Conservation (phyloP, 306 rosid species). For the Quercus bicolor region DNA sequence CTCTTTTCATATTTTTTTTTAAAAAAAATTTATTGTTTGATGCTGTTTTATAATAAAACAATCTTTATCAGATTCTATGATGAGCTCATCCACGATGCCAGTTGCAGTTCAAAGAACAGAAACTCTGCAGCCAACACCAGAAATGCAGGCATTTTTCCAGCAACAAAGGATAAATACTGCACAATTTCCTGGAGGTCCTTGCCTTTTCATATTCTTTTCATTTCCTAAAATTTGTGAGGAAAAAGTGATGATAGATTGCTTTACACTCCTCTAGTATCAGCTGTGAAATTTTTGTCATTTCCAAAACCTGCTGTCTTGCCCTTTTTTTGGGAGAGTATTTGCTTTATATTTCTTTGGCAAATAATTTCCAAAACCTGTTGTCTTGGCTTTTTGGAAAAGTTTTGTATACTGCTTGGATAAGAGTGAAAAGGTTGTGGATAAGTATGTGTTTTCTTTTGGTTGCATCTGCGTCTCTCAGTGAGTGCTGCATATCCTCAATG, state of each 20-base stretch:
- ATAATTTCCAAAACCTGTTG: not conserved
- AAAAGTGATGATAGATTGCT: not conserved
- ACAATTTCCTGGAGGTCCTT: slow-evolving; percentile 54
- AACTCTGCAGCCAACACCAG: slow-evolving; percentile 30
- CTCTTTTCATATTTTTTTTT: not conserved
- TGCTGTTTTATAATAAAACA: slow-evolving; percentile 20
- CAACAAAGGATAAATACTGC: slow-evolving; percentile 36
- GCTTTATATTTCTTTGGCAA: not conserved
- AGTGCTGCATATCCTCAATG: not conserved
- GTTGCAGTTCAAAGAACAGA: slow-evolving; percentile 31
- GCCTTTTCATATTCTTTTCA: not conserved
- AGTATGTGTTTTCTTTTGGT: not conserved
- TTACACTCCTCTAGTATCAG: not conserved
- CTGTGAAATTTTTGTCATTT: not conserved
- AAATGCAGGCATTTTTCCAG: slow-evolving; percentile 34
- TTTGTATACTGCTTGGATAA: not conserved
- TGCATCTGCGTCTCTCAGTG: not conserved
- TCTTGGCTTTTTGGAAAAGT: too few relatives aligned
- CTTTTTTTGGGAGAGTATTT: not conserved
- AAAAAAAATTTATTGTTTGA: not conserved
- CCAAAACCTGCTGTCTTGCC: not conserved
- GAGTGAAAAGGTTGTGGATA: not conserved
- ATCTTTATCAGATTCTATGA: slow-evolving; percentile 44
- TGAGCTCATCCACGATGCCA: slow-evolving; percentile 30
- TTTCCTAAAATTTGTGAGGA: not conserved